Percentiles rank a stretch among this genome's conserved stretches.
These are phyloP conservation scores for Prunus padus DNA, from an alignment of 306 rosid species.

Conservation along the genomic window DNA sequence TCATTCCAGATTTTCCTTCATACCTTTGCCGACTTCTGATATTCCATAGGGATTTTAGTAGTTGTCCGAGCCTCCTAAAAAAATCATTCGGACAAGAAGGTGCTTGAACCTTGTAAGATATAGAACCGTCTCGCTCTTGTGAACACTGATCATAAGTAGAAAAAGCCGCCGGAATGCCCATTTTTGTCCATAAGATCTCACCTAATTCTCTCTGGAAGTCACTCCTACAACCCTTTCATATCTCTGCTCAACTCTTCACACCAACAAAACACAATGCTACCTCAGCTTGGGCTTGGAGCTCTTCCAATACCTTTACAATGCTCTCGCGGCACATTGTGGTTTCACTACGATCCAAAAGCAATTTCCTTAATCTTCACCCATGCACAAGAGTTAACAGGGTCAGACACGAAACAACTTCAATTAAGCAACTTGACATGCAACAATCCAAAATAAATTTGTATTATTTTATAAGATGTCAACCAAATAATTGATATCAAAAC, in stretches of 20 bases:
- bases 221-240: background rate
- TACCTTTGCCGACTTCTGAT: background rate
- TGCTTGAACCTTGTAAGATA: background rate
- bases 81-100: background rate
- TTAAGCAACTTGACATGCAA: background rate
- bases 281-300: slow-evolving; percentile 93
- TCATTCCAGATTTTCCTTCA: background rate
- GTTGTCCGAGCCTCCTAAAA: background rate
- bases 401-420: slow-evolving; percentile 7
- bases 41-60: background rate
- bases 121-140: background rate
- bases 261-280: slow-evolving; percentile 91
- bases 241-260: slow-evolving; percentile 57
- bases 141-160: background rate
- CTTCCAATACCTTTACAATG: slow-evolving; percentile 70
- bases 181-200: background rate
- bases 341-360: slow-evolving; percentile 58
- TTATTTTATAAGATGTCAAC: background rate
- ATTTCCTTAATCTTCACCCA: slow-evolving; percentile 70
- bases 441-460: background rate
- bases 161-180: background rate
- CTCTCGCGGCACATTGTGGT: slow-evolving; percentile 58
- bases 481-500: background rate
- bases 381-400: slow-evolving; percentile 16
- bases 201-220: background rate